phyloP scores from a whole-genome alignment of 2,329 filamentous ascomycete genomes.

The Aspergillus sp. region DNA sequence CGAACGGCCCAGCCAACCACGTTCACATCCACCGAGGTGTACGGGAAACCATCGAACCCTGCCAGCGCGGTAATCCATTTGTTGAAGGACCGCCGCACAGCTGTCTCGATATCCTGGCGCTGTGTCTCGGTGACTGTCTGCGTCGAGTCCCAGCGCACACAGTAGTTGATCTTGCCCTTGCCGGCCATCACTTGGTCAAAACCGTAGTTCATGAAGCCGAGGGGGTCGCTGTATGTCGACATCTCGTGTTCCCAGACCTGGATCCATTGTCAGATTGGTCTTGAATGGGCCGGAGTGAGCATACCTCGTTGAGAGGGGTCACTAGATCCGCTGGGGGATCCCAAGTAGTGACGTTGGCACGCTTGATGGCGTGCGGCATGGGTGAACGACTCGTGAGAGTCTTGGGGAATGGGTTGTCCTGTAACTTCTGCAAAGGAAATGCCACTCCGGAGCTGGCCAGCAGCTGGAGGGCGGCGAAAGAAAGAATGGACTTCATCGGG shows the following conservation, averaged over 20 bases:
- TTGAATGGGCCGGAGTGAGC: background rate
- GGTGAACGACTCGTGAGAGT: no score
- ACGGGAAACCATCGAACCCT: constrained; percentile 16
- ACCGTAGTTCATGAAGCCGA: constrained; percentile 17
- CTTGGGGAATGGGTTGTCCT: background rate
- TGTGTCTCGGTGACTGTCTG: constrained; percentile 8
- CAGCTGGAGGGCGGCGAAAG: constrained; percentile 15
- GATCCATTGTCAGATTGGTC: background rate
- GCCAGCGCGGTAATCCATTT: constrained; percentile 15
- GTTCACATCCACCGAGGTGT: constrained; percentile 12
- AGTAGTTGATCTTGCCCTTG: constrained; percentile 17
- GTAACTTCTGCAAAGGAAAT: constrained; percentile 6
- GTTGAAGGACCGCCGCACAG: constrained; percentile 11
- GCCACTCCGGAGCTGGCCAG: constrained; percentile 15
- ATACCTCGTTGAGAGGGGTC: constrained; percentile 14
- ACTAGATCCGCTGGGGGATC: constrained; percentile 14
- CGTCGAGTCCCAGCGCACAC: constrained; percentile 16
- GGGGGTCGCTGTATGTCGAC: constrained; percentile 11
- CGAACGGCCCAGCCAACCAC: constrained; percentile 15
- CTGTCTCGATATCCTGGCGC: constrained; percentile 10
- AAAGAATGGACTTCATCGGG: constrained; percentile 13
- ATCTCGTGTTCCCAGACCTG: constrained; percentile 17
- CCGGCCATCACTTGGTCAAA: constrained; percentile 15
- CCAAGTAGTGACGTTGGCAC: constrained; percentile 7
- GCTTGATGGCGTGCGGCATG: constrained; percentile 5